Percentiles rank a stretch among this genome's conserved stretches.
These are phyloP conservation scores for Dendrobium catenatum DNA, from an alignment of 106 monocot species.

Conservation along the genomic window DNA sequence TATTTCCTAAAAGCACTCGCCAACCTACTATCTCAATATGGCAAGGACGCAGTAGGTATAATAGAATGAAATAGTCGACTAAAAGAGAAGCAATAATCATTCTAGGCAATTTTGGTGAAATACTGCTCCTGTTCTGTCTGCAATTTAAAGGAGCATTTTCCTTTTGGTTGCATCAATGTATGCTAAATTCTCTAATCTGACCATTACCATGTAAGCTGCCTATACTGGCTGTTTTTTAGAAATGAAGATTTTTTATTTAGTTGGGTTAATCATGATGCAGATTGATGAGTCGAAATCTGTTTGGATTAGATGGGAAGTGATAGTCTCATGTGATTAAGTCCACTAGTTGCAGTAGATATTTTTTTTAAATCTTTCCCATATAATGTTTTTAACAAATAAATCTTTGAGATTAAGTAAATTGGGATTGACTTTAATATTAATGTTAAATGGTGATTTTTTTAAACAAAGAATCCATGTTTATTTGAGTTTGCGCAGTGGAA, in stretches of 20 bases:
- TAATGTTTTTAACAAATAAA: not conserved
- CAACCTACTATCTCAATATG: no score
- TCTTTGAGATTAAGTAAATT: not conserved
- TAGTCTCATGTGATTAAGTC: not conserved
- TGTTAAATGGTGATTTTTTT: not conserved
- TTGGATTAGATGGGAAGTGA: not conserved
- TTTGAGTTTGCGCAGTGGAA: not conserved
- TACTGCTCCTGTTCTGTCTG: not conserved
- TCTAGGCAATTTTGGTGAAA: not conserved
- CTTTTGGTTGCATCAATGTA: not conserved
- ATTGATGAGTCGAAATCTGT: not conserved
- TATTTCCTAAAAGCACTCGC: not conserved
- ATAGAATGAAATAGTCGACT: not conserved
- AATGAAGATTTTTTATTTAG: not conserved
- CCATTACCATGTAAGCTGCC: not conserved
- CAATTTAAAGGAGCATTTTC: not conserved
- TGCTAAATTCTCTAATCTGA: not conserved
- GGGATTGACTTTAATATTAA: not conserved
- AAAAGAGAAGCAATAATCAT: not conserved
- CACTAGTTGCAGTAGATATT: not conserved
- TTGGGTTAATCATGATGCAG: not conserved
- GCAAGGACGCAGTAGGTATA: not conserved
- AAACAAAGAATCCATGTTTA: not conserved
- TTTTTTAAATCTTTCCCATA: not conserved
- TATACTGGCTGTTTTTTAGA: not conserved